These are phyloP conservation scores for Mycena vitilis DNA, from an alignment of 768 basidiomycete species.

Conservation along the genomic window DNA sequence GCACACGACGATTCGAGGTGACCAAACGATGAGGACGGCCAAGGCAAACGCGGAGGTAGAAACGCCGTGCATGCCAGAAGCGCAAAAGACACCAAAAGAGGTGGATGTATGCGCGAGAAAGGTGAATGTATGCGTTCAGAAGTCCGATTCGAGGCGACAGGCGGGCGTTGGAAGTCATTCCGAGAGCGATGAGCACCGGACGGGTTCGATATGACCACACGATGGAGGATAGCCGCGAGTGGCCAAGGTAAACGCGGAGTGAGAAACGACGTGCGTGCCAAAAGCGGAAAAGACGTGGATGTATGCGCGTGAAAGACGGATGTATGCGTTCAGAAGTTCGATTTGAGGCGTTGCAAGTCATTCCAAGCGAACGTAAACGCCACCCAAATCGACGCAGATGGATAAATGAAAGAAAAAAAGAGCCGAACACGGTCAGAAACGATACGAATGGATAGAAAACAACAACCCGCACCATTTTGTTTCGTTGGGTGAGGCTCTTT, in stretches of 20 bases:
- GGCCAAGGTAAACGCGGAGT: conserved; percentile 1
- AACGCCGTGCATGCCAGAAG: conserved; percentile 1
- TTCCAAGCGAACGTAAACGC: too few species aligned
- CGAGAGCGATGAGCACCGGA: conserved; percentile 1
- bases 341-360: neutral
- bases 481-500: conserved; percentile 76
- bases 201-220: conserved; percentile 7
- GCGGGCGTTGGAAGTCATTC: neutral
- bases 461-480: conserved; percentile 69
- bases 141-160: neutral
- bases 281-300: neutral
- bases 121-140: conserved; percentile 6
- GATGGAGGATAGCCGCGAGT: too few species aligned
- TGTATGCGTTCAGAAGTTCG: neutral
- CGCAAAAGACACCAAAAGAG: neutral
- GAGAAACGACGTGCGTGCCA: neutral
- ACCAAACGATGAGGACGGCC: conserved; percentile 3
- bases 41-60: neutral
- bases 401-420: conserved; percentile 42
- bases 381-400: neutral
- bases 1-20: neutral
- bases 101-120: neutral
- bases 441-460: conserved; percentile 32
- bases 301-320: conserved; percentile 6
- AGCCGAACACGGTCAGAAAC: conserved; percentile 42